Percentiles rank a stretch among this genome's conserved stretches.
phyloP scores from a whole-genome alignment of 805 yeast genomes.

The Yarrowia osloensis region DNA sequence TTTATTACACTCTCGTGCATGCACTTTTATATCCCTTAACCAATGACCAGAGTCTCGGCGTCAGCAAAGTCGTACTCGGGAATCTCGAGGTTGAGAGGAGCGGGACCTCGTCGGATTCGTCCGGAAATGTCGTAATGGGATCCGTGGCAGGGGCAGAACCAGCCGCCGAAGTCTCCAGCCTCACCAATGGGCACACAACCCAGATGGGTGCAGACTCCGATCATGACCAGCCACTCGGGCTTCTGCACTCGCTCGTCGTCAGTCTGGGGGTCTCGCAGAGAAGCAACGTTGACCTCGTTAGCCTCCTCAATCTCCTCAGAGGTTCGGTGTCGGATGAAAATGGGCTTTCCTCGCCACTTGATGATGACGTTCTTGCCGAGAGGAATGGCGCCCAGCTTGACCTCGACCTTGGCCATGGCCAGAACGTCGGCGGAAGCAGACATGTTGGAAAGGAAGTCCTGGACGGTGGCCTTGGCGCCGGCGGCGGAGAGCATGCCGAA shows the following conservation, averaged over 20 bases:
- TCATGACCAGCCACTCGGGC: constrained; percentile 98
- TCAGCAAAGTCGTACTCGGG: constrained; percentile 83
- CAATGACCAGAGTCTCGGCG: constrained; percentile 82
- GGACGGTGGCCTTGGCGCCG: constrained; percentile 92
- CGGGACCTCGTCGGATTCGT: constrained; percentile 99
- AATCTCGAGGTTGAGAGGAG: constrained; percentile 97
- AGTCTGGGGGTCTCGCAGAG: constrained; percentile 90
- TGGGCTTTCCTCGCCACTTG: constrained; percentile 99
- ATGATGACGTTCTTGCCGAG: constrained; percentile 97
- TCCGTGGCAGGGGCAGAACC: constrained; percentile 99
- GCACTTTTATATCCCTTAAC: constrained; percentile 52
- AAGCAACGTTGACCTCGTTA: constrained; percentile 69
- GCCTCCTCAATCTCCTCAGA: constrained; percentile 92
- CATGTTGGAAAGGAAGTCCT: constrained; percentile 88
- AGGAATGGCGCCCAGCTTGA: constrained; percentile 88
- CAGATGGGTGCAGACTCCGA: constrained; percentile 99
- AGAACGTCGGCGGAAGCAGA: constrained; percentile 98
- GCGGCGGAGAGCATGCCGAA: constrained; percentile 88
- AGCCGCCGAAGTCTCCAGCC: constrained; percentile 99
- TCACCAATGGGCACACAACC: constrained; percentile 99
- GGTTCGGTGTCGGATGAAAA: constrained; percentile 98
- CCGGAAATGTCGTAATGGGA: constrained; percentile 99
- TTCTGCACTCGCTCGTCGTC: constrained; percentile 92
- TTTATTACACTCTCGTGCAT: constrained; percentile 26
- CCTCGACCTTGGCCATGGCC: constrained; percentile 99